Conservation (phyloP, 257 asterid species). For the Gentiana straminea region DNA sequence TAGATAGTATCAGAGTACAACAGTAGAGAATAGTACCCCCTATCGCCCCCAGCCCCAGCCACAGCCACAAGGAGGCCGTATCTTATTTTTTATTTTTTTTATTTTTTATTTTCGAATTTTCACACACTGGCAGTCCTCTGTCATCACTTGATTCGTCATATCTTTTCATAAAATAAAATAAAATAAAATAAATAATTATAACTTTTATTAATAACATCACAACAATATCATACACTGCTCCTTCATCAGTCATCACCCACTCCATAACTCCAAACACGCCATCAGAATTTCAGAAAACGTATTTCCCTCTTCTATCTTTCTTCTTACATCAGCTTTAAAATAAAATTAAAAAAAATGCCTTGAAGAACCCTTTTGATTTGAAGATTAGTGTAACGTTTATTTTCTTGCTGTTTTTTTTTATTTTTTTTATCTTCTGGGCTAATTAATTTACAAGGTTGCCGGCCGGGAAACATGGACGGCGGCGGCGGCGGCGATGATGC, state of each 20-base stretch:
- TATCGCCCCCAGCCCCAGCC: no score
- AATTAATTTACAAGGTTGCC: no score
- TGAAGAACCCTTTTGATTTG: no score
- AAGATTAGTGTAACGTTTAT: no score
- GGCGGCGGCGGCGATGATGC: constrained; percentile 34
- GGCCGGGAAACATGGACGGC: constrained; percentile 30
- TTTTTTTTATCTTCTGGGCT: no score
- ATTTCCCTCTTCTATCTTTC: neutral
- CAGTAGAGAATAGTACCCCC: constrained; percentile 22
- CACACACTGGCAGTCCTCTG: constrained; percentile 22
- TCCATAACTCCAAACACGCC: neutral
- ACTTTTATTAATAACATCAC: neutral
- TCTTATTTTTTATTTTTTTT: neutral
- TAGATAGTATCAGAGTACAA: constrained; percentile 20
- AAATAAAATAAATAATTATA: constrained; percentile 14
- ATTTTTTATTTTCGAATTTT: constrained; percentile 16
- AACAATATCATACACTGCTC: neutral
- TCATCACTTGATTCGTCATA: constrained; percentile 33
- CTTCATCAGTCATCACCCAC: neutral
- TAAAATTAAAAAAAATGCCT: no score
- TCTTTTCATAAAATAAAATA: constrained; percentile 26
- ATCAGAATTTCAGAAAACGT: no score
- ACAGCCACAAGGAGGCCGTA: neutral
- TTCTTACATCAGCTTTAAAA: neutral
- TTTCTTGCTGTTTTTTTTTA: no score